Base-by-base conservation (phyloP, 176 grass and related monocot species). In the Cocos nucifera region DNA sequence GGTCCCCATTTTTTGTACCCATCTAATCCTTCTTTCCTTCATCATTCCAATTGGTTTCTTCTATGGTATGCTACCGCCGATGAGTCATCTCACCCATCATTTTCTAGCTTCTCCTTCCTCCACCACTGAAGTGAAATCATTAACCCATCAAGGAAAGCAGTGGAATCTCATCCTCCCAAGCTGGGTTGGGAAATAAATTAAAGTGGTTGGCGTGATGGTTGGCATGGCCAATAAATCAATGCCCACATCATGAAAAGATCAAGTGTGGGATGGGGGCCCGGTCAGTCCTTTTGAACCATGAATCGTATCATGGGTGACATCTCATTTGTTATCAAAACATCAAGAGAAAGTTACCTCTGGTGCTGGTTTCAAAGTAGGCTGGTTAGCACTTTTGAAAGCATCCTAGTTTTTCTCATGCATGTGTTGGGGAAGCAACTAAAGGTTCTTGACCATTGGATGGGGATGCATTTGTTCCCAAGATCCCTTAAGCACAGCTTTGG, bases 121-220 rank as follows among this genome's bases (percentile, higher is more conserved):
- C 59, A 61, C 59, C 26, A 61, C 16, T 32, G 58, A 61, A 32
- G 22, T 56, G 54, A 56, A 56, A 56, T 56, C 22, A 22, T 56
- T 22, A 23, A 22, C 54, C 22, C 54, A 56, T 56, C 54, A 56
- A 55, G 19, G 53, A n/a, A 20, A 55, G 53, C 53, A 20, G 53
- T 55, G 53, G 53, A 55, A 2, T 55, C n/a, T 55, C 53, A 55
- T 55, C 53, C 17, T 21, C 53, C 19, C 18, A 55, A 20, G 54
- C 19, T 56, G 3, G 8, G 3, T 22, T 56, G 17, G 58, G 17
- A 15, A 61, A 22, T 32, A 30, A 17, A 21, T 21, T 21, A 21
- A 17, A 18, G 27, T n/a, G 58, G 6, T 26, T 6, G 26, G 0
- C 1, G 15, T 17, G 25, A 14, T 61, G 58, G 58, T 61, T 15